Base-by-base conservation (phyloP, 352 stramenopile genomes). In the Phytophthora sojae region DNA sequence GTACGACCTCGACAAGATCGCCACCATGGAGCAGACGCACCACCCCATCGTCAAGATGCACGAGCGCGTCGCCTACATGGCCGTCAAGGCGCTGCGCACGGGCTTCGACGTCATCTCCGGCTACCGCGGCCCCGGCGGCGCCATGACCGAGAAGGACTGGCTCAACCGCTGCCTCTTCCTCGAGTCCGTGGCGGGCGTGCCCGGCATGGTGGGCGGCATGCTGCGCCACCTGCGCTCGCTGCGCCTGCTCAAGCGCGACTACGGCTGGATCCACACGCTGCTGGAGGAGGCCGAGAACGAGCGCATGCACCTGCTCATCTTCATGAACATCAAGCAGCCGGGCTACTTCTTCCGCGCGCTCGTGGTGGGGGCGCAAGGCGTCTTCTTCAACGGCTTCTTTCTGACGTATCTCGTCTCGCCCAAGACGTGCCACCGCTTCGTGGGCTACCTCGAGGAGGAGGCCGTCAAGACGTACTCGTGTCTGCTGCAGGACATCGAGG, bases 211-310 rank as follows among this genome's bases (percentile, higher is more conserved):
- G 3, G 89, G 69, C 3, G 89, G 80, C 11, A 92, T 89, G 77
- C 44, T 82, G 29, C 79, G 88, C 21, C 93, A 98, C 66, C 89
- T 98, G 51, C 80, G 79, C 3, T 96, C 88, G 15, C 67, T 98
- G 4, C 86, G 92, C 1, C 81, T 78, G 15, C 94, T 98, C 78
- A 75, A 81, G 29, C 86, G 93, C 19, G 92, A 98, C 82, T 92
- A 97, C 53, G 92, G 92, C 17, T 97, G 90, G 91, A 97, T 98
- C 77, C 81, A 95, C 75, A 94, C 93, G n/a, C 75, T 98, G 4
- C 78, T 97, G 0, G 94, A 97, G 60, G 94, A 98, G 63, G 92
- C 92, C n/a, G 94, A 98, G 80, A 98, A 98, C 79, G 94, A 98
- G 82, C 81, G 93, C 55, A 98, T 98, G 92, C 95, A 98, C 76